A percentile compares a stretch with the other conserved stretches of the same genome.
Evolutionary conservation across 306 rosid genomes (phyloP).

Genomic region (Astragalus membranaceus): DNA sequence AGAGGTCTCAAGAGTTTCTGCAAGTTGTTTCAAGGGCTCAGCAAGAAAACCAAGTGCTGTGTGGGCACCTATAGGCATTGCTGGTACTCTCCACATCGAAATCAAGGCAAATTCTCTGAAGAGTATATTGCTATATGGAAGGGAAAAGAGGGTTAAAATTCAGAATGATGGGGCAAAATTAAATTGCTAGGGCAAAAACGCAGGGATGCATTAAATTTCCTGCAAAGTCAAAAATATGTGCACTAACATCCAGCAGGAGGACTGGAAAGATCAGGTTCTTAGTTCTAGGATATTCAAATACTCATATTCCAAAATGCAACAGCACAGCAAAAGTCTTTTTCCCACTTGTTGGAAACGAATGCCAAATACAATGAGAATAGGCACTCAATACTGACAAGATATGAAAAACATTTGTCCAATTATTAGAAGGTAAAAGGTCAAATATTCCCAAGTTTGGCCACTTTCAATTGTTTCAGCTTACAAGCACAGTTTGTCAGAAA

Average conservation of each 20-base stretch:
- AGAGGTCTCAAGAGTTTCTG: slow-evolving; percentile 54
- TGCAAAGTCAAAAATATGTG: background rate
- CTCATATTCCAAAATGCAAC: background rate
- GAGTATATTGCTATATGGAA: slow-evolving; percentile 62
- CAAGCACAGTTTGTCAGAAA: slow-evolving; percentile 12
- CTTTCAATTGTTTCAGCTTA: slow-evolving; percentile 3
- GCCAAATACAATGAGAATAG: slow-evolving; percentile 14
- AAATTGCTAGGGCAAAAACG: slow-evolving; percentile 14
- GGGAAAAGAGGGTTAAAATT: slow-evolving; percentile 13
- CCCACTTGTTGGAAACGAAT: background rate
- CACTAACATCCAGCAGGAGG: slow-evolving; percentile 12
- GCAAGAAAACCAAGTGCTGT: slow-evolving; percentile 86
- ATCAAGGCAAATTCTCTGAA: slow-evolving; percentile 95
- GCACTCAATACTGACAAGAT: slow-evolving; percentile 2
- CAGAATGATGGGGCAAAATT: slow-evolving; percentile 10
- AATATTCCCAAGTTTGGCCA: slow-evolving; percentile 9
- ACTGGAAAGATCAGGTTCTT: slow-evolving; percentile 14
- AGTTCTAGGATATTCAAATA: slow-evolving; percentile 1
- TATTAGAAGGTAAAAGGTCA: background rate
- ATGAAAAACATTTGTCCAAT: background rate
- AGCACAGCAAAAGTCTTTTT: background rate
- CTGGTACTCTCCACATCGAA: slow-evolving; percentile 96
- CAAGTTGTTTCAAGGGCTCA: slow-evolving; percentile 86
- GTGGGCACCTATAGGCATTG: slow-evolving; percentile 94
- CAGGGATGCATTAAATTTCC: background rate